Percentiles rank a stretch among this genome's conserved stretches.
These are phyloP conservation scores for Zarea fungicola DNA, from an alignment of 2,329 filamentous ascomycete genomes.

Conservation along the genomic window DNA sequence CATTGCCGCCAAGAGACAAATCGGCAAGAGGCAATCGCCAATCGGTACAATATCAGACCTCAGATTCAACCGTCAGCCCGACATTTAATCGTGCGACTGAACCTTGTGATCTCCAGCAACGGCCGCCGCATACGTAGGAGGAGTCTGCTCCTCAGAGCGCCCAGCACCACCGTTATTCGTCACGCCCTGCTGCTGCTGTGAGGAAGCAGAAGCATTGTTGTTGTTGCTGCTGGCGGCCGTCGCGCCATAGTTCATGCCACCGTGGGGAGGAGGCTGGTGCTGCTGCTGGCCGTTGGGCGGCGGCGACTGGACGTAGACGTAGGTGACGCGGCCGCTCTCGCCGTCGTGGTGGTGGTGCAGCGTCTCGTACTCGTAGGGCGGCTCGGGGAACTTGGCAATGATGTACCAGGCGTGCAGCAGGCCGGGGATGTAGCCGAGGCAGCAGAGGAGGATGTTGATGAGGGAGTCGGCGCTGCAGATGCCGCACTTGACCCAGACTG, in stretches of 20 bases:
- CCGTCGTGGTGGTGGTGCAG: slow-evolving; percentile 52
- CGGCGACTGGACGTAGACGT: slow-evolving; percentile 65
- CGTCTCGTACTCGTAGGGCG: slow-evolving; percentile 63
- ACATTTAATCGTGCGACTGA: slow-evolving; percentile 41
- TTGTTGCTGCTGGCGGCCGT: slow-evolving; percentile 20
- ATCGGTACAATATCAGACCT: no score
- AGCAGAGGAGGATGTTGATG: slow-evolving; percentile 90
- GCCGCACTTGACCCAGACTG: slow-evolving; percentile 92
- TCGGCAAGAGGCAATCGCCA: no score
- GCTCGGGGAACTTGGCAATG: slow-evolving; percentile 82
- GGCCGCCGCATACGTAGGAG: slow-evolving; percentile 86
- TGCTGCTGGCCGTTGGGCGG: slow-evolving; percentile 36
- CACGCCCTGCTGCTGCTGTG: slow-evolving; percentile 26
- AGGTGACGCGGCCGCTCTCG: slow-evolving; percentile 45
- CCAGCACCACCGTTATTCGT: slow-evolving; percentile 36
- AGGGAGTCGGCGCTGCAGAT: slow-evolving; percentile 88
- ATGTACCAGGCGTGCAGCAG: slow-evolving; percentile 98
- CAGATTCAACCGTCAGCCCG: slow-evolving; percentile 27
- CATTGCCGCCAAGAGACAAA: no score
- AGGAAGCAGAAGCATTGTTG: slow-evolving; percentile 20
- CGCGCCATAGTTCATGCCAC: slow-evolving; percentile 28
- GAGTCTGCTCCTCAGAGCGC: slow-evolving; percentile 34
- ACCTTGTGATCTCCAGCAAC: slow-evolving; percentile 89
- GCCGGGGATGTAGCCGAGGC: slow-evolving; percentile 75
- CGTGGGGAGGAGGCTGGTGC: slow-evolving; percentile 40